phyloP scores from a whole-genome alignment of 2,329 filamentous ascomycete genomes.

The Calonectria leucothoes region DNA sequence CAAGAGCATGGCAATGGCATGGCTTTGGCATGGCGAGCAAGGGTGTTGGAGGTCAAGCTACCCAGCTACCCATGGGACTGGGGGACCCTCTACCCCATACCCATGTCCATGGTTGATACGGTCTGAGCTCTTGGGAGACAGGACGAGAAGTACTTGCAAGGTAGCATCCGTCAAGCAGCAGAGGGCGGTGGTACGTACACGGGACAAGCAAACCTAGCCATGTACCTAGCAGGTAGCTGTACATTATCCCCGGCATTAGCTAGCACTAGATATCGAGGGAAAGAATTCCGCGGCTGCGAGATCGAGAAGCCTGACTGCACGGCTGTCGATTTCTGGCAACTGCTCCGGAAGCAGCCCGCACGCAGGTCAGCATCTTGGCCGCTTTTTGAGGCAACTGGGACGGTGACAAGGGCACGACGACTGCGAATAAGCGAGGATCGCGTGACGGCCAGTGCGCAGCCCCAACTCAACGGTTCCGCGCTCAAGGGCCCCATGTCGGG shows the following conservation, averaged over 20 bases:
- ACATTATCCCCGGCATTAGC: neutral
- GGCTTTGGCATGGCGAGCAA: conserved; percentile 17
- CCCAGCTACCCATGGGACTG: neutral
- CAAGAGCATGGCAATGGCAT: conserved; percentile 13
- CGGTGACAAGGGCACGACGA: neutral
- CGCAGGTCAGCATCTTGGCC: neutral
- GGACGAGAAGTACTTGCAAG: neutral
- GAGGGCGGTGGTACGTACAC: neutral
- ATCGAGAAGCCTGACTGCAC: conserved; percentile 1
- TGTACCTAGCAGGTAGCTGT: neutral
- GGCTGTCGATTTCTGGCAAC: conserved; percentile 1
- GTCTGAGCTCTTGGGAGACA: neutral
- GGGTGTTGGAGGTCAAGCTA: conserved; percentile 4
- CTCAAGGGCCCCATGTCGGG: conserved; percentile 2
- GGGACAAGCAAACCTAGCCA: neutral
- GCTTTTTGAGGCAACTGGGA: neutral
- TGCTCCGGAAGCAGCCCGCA: neutral
- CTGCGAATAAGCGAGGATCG: conserved; percentile 30
- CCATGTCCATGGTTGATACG: conserved; percentile 4
- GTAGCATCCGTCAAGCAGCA: neutral
- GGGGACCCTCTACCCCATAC: neutral
- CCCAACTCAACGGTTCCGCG: conserved; percentile 25
- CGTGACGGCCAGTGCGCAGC: conserved; percentile 24
- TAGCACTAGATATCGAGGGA: neutral
- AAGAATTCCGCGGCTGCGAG: neutral